Base-by-base conservation (phyloP, 257 asterid genomes). In the Dorcoceras hygrometricum region DNA sequence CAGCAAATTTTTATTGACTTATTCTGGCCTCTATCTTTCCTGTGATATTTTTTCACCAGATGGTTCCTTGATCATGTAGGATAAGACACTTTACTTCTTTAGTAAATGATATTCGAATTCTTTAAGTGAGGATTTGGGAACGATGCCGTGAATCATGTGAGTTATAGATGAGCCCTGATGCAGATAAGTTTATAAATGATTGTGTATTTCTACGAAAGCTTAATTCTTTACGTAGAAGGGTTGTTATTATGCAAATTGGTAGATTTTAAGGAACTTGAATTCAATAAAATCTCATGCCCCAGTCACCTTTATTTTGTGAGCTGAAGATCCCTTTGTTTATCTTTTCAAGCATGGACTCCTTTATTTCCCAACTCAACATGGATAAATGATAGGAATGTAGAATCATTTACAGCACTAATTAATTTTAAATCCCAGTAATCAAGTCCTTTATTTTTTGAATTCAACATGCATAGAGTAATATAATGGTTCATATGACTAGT, bases 371-470 rank as follows among this genome's bases (percentile, higher is more conserved):
- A 31, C 54, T 50, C 25, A 12, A 34, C 39, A 55, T 66, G 60
- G 22, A 29, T 68, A 53, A 71, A 51, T 67, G 51, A 43, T 12
- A 39, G 20, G 8, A 3, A 43, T 14, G 8, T 5, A 23, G 43
- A 48, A 57, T 16, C 50, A 62, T 23, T 32, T 64, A 34, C 34
- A 6, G 28, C 63, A 71, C 50, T 32, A 48, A 66, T 31, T 32
- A 23, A 57, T 46, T 23, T 27, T 59, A 62, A 57, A 61, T 34
- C 46, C 48, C 60, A 57, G 36, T 68, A 57, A 36, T 57, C 22
- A 16, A 57, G 32, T 29, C 70, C 25, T 61, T 57, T 66, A 60
- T 19, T 26, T 50, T 63, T 32, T 62, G 8, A 69, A 32, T 34
- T 36, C 26, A 8, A 36, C 31, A 56, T 56, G 46, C 25, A 29